Conservation (phyloP, 768 basidiomycete species). For the Boletus sensibilis region DNA sequence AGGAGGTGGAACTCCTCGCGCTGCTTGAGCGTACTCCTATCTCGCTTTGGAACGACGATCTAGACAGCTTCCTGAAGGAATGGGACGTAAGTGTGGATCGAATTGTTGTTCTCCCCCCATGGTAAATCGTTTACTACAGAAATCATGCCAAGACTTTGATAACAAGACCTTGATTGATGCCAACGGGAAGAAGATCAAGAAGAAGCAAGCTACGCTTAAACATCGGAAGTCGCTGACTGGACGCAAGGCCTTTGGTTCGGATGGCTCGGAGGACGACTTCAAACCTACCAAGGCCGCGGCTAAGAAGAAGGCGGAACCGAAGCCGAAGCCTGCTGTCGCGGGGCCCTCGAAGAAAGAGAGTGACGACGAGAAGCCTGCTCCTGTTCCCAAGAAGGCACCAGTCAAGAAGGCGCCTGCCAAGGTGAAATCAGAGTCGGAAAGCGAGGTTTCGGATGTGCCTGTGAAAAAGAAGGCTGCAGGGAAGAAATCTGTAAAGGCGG, state of each 20-base stretch:
- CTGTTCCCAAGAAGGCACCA: slow-evolving; percentile 31
- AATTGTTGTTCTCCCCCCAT: neutral
- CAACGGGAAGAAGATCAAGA: slow-evolving; percentile 53
- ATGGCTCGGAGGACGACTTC: slow-evolving; percentile 55
- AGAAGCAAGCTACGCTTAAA: slow-evolving; percentile 55
- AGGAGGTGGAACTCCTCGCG: slow-evolving; percentile 75
- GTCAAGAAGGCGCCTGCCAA: slow-evolving; percentile 34
- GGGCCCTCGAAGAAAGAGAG: slow-evolving; percentile 47
- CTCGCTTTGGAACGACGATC: slow-evolving; percentile 86
- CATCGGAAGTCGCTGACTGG: slow-evolving; percentile 51
- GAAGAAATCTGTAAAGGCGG: slow-evolving; percentile 28
- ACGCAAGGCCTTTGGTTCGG: slow-evolving; percentile 37
- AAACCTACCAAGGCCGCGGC: slow-evolving; percentile 49
- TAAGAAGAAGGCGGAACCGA: slow-evolving; percentile 37
- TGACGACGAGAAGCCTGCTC: slow-evolving; percentile 36
- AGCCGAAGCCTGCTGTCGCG: slow-evolving; percentile 26
- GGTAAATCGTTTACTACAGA: slow-evolving; percentile 28
- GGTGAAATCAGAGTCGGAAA: slow-evolving; percentile 42
- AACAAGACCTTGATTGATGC: slow-evolving; percentile 46
- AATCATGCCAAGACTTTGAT: slow-evolving; percentile 42
- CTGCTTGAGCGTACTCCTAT: slow-evolving; percentile 78
- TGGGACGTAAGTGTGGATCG: slow-evolving; percentile 69
- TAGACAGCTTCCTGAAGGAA: slow-evolving; percentile 77
- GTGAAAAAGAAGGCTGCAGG: slow-evolving; percentile 20
- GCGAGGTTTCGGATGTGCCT: slow-evolving; percentile 30